Conservation (phyloP, 352 stramenopile genomes). For the Pythium scleroteichum region DNA sequence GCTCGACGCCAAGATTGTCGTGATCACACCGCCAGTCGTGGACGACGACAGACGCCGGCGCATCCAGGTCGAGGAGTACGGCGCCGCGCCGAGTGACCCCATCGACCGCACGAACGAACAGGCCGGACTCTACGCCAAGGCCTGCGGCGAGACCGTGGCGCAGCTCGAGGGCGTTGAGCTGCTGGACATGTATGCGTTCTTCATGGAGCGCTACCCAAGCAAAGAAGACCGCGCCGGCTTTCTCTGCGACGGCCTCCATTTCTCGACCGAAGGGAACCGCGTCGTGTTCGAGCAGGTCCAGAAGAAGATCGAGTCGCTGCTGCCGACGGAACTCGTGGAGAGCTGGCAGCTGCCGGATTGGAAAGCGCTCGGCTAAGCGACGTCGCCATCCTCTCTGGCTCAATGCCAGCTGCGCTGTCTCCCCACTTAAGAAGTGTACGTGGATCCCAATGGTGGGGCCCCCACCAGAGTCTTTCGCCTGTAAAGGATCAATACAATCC, state of each 20-base stretch:
- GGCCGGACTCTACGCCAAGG: conserved; percentile 8
- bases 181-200: conserved; percentile 16
- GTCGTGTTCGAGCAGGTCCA: conserved; percentile 21
- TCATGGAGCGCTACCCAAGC: conserved; percentile 22
- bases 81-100: not conserved
- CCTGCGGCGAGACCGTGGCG: conserved; percentile 5
- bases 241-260: conserved; percentile 29
- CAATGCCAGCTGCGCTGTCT: too few species aligned
- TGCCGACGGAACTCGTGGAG: not conserved
- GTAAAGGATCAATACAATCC: too few species aligned
- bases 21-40: conserved; percentile 57
- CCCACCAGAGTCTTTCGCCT: too few species aligned
- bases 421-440: too few species aligned
- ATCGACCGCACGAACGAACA: conserved; percentile 23
- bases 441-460: too few species aligned
- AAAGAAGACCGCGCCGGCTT: conserved; percentile 1
- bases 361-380: conserved; percentile 8
- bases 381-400: too few species aligned
- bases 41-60: conserved; percentile 30
- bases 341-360: conserved; percentile 23
- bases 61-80: not conserved
- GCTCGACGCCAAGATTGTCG: conserved; percentile 38
- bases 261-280: conserved; percentile 20
- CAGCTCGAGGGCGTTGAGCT: conserved; percentile 16
- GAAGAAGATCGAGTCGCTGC: conserved; percentile 5